A percentile compares a stretch with the other conserved stretches of the same genome.
These are phyloP conservation scores for Nitzschia palea DNA, from an alignment of 108 stramenopile genomes.

Conservation along the genomic window DNA sequence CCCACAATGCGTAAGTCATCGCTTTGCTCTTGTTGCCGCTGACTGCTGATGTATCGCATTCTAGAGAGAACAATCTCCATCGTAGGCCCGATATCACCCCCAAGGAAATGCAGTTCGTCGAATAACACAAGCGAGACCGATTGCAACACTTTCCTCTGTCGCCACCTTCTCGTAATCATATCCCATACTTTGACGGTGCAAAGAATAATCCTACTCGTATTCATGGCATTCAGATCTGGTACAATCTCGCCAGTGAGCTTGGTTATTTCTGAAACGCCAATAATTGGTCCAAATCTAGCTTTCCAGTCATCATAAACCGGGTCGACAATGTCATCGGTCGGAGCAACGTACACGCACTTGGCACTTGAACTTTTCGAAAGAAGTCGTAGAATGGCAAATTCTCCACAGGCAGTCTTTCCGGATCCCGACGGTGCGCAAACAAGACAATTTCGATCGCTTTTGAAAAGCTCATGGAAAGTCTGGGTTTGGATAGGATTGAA, in stretches of 20 bases:
- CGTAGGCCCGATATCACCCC: slow-evolving; percentile 85
- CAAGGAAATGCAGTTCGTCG: slow-evolving; percentile 97
- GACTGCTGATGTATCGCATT: slow-evolving; percentile 90
- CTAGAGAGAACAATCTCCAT: slow-evolving; percentile 97
- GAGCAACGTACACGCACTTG: slow-evolving; percentile 93
- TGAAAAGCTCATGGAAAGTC: slow-evolving; percentile 92
- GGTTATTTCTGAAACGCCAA: slow-evolving; percentile 65
- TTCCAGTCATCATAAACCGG: slow-evolving; percentile 76
- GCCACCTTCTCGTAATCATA: slow-evolving; percentile 91
- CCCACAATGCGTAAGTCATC: slow-evolving; percentile 86
- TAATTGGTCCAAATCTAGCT: slow-evolving; percentile 67
- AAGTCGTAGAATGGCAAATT: slow-evolving; percentile 95
- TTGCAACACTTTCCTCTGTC: slow-evolving; percentile 92
- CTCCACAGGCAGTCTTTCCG: slow-evolving; percentile 90
- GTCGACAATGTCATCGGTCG: slow-evolving; percentile 83
- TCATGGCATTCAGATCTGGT: slow-evolving; percentile 85
- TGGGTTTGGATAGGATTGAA: slow-evolving; percentile 99
- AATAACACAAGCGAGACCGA: slow-evolving; percentile 89
- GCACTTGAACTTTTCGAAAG: slow-evolving; percentile 72
- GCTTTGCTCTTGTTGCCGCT: slow-evolving; percentile 53
- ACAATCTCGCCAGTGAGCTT: slow-evolving; percentile 88
- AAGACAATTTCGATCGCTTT: slow-evolving; percentile 87
- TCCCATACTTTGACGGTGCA: slow-evolving; percentile 93
- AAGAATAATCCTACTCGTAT: slow-evolving; percentile 74
- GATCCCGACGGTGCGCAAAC: slow-evolving; percentile 96